Evolutionary conservation across 768 basidiomycete genomes (phyloP).

Genomic region (Lactarius trivialis): DNA sequence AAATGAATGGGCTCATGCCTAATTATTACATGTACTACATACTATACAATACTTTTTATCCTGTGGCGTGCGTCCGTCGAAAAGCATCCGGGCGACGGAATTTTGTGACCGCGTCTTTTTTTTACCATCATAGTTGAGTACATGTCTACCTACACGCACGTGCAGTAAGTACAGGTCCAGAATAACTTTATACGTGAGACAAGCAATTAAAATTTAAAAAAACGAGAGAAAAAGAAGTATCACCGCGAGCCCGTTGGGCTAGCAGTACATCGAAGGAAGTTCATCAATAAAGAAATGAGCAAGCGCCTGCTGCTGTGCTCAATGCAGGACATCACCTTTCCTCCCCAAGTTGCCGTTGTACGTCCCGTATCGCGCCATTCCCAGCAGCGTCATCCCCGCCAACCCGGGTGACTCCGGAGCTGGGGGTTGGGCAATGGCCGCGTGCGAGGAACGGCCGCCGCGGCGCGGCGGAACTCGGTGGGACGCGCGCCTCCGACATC

Average conservation of each 20-base stretch:
- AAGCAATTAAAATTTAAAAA: constrained; percentile 1
- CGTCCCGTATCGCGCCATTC: constrained; percentile 11
- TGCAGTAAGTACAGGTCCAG: constrained; percentile 15
- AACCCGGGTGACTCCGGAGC: constrained; percentile 6
- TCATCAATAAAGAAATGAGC: constrained; percentile 1
- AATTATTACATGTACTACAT: too few species aligned
- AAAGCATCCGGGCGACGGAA: constrained; percentile 2
- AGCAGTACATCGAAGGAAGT: constrained; percentile 14
- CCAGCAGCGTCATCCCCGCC: constrained; percentile 4
- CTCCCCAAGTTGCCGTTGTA: constrained; percentile 7
- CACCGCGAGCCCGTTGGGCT: constrained; percentile 5
- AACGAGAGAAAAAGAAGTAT: background rate
- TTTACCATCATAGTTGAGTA: constrained; percentile 12
- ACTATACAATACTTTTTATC: constrained; percentile 5
- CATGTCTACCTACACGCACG: constrained; percentile 12
- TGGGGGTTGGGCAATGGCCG: background rate
- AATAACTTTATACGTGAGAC: constrained; percentile 6
- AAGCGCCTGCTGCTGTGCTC: constrained; percentile 1
- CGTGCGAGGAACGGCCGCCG: constrained; percentile 3
- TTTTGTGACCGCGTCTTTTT: constrained; percentile 4
- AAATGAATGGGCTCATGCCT: background rate
- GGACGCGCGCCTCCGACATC: constrained; percentile 20
- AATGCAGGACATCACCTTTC: constrained; percentile 10
- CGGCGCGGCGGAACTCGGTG: constrained; percentile 17
- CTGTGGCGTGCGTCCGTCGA: constrained; percentile 12